These are phyloP conservation scores for Rhizopus sp. DNA, from an alignment of 371 early-diverging fungal genomes.

Conservation along the genomic window DNA sequence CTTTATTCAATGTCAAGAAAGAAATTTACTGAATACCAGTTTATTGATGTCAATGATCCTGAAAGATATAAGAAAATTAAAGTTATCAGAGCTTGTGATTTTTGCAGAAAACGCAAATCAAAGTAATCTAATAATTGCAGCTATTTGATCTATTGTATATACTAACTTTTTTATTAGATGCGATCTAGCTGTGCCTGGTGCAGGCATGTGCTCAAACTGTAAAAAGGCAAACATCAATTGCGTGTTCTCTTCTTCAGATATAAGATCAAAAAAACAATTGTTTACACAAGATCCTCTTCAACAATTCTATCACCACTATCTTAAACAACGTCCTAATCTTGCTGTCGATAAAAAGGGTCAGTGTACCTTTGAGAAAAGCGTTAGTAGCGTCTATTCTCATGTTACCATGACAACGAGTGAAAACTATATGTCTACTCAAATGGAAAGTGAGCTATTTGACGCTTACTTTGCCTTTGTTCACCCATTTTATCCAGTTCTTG, in stretches of 20 bases:
- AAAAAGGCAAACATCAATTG: constrained; percentile 22
- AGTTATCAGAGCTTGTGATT: constrained; percentile 41
- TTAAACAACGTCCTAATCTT: constrained; percentile 13
- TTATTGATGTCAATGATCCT: constrained; percentile 46
- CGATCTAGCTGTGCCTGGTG: constrained; percentile 38
- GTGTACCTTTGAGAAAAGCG: constrained; percentile 21
- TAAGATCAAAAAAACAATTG: background rate
- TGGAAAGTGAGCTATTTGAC: constrained; percentile 49
- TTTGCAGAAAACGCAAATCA: constrained; percentile 47
- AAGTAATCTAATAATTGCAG: constrained; percentile 31
- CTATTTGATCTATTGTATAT: background rate
- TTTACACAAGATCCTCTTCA: background rate
- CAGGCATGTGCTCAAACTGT: constrained; percentile 41
- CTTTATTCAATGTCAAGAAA: constrained; percentile 12
- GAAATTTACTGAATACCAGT: constrained; percentile 31
- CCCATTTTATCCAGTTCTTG: constrained; percentile 60
- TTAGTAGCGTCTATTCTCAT: constrained; percentile 3
- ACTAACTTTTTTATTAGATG: constrained; percentile 24
- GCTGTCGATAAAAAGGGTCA: constrained; percentile 20
- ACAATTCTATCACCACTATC: constrained; percentile 2
- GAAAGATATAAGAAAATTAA: constrained; percentile 43
- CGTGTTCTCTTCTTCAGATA: constrained; percentile 21
- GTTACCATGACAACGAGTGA: constrained; percentile 13
- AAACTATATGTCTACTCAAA: constrained; percentile 20
- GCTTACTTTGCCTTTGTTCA: constrained; percentile 65